Conservation (phyloP, 768 basidiomycete species). For the Tremella mesenterica region DNA sequence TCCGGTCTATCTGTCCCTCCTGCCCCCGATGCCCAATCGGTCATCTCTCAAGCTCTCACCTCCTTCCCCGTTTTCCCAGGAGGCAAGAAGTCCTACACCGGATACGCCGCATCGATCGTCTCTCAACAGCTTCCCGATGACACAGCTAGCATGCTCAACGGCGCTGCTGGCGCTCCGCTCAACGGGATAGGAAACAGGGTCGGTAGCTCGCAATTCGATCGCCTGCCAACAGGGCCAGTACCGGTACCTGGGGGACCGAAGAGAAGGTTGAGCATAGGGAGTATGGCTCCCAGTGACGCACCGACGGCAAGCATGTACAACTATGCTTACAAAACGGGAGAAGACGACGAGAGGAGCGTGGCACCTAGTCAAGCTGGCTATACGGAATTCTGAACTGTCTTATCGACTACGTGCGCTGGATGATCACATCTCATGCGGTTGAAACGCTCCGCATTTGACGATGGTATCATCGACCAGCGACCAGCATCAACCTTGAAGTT, state of each 20-base stretch:
- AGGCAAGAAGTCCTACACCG: conserved; percentile 65
- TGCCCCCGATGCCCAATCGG: conserved; percentile 69
- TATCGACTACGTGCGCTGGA: no score
- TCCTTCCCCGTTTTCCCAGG: conserved; percentile 56
- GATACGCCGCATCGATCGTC: conserved; percentile 82
- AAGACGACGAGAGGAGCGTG: conserved; percentile 38
- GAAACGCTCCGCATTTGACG: no score
- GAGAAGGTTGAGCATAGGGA: conserved; percentile 23
- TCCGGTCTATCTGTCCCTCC: conserved; percentile 46
- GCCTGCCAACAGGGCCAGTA: conserved; percentile 53
- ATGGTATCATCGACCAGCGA: no score
- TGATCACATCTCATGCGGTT: no score
- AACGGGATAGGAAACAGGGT: conserved; percentile 39
- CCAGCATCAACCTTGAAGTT: no score
- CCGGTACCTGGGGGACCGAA: conserved; percentile 6
- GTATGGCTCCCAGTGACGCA: conserved; percentile 36
- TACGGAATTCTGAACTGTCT: conserved; percentile 34
- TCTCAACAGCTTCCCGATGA: conserved; percentile 66
- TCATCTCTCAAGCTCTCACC: conserved; percentile 92
- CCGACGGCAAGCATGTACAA: conserved; percentile 37
- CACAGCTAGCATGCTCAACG: conserved; percentile 8
- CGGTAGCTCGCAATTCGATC: conserved; percentile 75
- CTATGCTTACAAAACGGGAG: conserved; percentile 43
- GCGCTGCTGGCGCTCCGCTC: neutral
- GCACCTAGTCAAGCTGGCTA: conserved; percentile 45